Evolutionary conservation across 768 basidiomycete genomes (phyloP), one percentile per base, ranked within the genome.

Genomic region (Lactarius akahatsu): DNA sequence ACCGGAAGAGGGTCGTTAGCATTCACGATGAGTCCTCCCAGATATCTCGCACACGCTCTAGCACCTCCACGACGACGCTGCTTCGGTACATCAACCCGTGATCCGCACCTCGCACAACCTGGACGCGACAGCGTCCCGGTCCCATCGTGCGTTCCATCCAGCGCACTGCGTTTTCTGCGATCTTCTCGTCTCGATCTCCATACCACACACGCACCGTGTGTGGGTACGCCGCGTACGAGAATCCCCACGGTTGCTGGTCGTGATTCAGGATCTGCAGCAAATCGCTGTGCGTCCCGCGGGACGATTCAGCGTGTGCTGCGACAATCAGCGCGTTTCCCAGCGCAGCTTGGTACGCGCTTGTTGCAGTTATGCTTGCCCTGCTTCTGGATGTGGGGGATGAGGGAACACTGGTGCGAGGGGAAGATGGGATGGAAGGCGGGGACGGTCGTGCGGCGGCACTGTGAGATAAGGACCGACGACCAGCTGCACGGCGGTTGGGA

Each of bases 61-160:
- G 77, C 40, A 91, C 90, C 69, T 95, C 93, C 32, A 95, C 86
- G 61, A 95, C 91, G 38, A 94, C 91, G 64, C 84, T 83, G 74
- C 90, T 91, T 74, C 88, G 89, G 77, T 94, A 97, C 92, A 99
- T 94, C 62, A 99, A 80, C 59, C 87, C 89, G 76, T 99, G 96
- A 71, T 94, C 94, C 23, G 92, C 96, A 43, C 92, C 92, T 72
- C 85, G 86, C 61, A 96, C 87, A 50, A 97, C 87, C 72, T 88
- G 85, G 43, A 99, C 86, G 54, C 81, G 80, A 74, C 94, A 96
- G 64, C 82, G 79, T 47, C 87, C 87, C 54, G 83, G 82, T 23
- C 86, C 84, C 90, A 95, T 92, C 41, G 84, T 86, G 68, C 84
- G 85, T 76, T 95, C 92, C 91, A 95, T 92, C 93, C 94, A 96